phyloP scores from a whole-genome alignment of 345 rosid species.

The Gossypium turneri region DNA sequence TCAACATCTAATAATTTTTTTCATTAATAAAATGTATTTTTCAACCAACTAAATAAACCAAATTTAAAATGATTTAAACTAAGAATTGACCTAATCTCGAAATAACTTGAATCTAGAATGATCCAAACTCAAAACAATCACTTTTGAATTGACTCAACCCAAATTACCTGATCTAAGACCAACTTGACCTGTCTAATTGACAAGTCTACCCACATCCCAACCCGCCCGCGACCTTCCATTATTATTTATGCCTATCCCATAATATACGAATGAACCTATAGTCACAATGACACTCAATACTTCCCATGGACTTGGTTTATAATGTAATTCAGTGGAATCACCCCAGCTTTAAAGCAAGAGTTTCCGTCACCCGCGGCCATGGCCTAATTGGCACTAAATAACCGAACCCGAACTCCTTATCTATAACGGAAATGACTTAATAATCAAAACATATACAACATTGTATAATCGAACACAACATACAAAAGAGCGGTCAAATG shows the following conservation, averaged over 20 bases:
- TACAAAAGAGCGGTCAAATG: background rate
- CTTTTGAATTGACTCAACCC: too few relatives aligned
- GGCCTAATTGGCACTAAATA: too few relatives aligned
- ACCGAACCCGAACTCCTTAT: background rate
- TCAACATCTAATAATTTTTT: too few relatives aligned
- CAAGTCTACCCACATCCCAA: too few relatives aligned
- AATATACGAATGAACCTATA: background rate
- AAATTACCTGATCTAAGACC: too few relatives aligned
- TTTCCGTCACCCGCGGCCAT: background rate
- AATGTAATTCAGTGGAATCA: background rate
- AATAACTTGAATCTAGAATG: background rate
- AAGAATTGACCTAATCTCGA: too few relatives aligned
- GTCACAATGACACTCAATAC: background rate
- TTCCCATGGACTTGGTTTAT: background rate
- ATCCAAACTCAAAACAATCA: background rate
- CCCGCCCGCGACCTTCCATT: background rate
- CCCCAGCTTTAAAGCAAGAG: background rate
- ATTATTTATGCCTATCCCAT: background rate
- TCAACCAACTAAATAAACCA: too few relatives aligned
- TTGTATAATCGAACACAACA: background rate
- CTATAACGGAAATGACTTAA: background rate
- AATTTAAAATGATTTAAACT: background rate
- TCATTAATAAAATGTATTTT: too few relatives aligned
- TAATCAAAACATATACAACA: background rate
- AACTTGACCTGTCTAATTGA: too few relatives aligned